These are phyloP conservation scores for Silene coronaria DNA, from an alignment of 179 eudicot species.

Conservation along the genomic window DNA sequence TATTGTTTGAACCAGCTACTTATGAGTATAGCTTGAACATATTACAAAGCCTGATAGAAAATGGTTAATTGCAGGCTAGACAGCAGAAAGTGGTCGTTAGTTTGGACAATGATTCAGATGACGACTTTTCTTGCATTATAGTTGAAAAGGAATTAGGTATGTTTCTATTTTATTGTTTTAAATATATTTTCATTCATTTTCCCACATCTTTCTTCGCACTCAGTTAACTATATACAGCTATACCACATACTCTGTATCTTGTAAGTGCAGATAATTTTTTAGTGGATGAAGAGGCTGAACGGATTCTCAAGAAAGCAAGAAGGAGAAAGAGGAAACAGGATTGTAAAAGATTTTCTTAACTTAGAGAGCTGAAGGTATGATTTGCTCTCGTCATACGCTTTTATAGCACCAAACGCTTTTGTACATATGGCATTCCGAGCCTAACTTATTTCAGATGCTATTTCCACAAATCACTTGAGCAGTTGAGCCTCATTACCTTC, in stretches of 20 bases:
- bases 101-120: slow-evolving; percentile 67
- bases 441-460: too few species aligned
- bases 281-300: slow-evolving; percentile 47
- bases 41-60: slow-evolving; percentile 14
- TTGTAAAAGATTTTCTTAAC: slow-evolving; percentile 12
- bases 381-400: too few species aligned
- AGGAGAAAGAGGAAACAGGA: slow-evolving; percentile 64
- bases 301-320: slow-evolving; percentile 77
- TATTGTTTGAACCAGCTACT: not conserved
- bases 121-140: slow-evolving; percentile 58
- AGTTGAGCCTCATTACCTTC: not conserved
- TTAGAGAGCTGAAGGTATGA: slow-evolving; percentile 45
- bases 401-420: too few species aligned
- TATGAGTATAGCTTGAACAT: slow-evolving; percentile 8
- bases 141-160: slow-evolving; percentile 53
- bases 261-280: slow-evolving; percentile 35
- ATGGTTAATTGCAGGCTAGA: slow-evolving; percentile 38
- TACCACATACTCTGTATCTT: not conserved
- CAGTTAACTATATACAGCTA: slow-evolving; percentile 5
- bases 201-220: not conserved
- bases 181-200: too few species aligned
- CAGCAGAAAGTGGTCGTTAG: slow-evolving; percentile 40
- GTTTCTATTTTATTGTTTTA: not conserved
- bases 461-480: not conserved
- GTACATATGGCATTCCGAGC: too few species aligned